Base-by-base conservation (phyloP, 139 green algal species). In the Tetradesmus obliquus region DNA sequence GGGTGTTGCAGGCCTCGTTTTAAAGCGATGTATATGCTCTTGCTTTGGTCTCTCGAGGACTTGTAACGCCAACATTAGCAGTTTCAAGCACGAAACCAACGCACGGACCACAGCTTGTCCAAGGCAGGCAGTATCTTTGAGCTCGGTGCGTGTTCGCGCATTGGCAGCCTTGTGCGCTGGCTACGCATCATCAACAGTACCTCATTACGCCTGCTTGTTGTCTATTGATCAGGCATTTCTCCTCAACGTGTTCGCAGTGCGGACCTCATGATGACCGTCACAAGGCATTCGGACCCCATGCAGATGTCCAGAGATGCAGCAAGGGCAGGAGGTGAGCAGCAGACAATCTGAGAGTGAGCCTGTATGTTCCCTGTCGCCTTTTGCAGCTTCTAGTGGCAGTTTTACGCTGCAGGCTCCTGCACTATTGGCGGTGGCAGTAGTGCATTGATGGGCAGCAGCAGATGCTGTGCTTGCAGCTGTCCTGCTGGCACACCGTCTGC, bases 221-320 rank as follows among this genome's bases (percentile, higher is more conserved):
- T 51, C 7, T 12, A 53, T 22, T 22, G 72, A 19, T 51, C 76
- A 82, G n/a, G 76, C 76, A 19, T 53, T 53, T 82, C 17, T 3
- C 32, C 5, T 32, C 72, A 22, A 8, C 76, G n/a, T 5, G n/a
- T 17, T 53, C 24, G 1, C 24, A 55, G 76, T 53, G 76, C 22
- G 22, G 24, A 55, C 76, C 22, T 45, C 76, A 82, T 22, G 10
- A 89, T 89, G 85, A 89, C 85, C 4, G 85, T 89, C 45, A 89
- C 66, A 3, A 89, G 71, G 85, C 45, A 82, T 32, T 62, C 62
- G 4, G 85, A 82, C 45, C 85, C 85, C 20, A 9, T 89, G 24
- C 66, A 89, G 62, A 62, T 62, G 45, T 62, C 45, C 45, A 81
- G 66, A 19, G 85, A 82, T 62, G 85, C 85, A 54, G 66, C 85